phyloP scores from a whole-genome alignment of 176 grass and related monocot genomes.

The Eragrostis nindensis region DNA sequence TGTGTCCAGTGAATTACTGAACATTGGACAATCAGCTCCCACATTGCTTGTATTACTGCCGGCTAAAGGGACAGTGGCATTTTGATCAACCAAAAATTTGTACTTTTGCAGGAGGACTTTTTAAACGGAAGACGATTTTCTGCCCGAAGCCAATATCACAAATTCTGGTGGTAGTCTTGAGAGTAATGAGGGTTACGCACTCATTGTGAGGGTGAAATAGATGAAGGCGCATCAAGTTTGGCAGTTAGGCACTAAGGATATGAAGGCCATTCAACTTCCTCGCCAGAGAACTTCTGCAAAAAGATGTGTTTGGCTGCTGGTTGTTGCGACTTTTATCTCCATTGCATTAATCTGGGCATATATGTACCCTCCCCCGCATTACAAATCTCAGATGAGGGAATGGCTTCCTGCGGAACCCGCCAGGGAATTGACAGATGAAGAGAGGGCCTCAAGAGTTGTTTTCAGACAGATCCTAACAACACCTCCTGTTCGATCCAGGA shows the following conservation, averaged over 20 bases:
- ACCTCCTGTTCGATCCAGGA: slow-evolving; percentile 46
- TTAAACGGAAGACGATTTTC: not conserved
- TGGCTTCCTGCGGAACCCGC: slow-evolving; percentile 67
- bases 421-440: slow-evolving; percentile 75
- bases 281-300: slow-evolving; percentile 43
- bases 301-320: slow-evolving; percentile 55
- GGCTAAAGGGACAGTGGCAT: not conserved
- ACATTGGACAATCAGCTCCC: not conserved
- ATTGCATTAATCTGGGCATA: slow-evolving; percentile 67
- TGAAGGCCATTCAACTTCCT: slow-evolving; percentile 40
- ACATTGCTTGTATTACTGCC: not conserved
- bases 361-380: slow-evolving; percentile 67
- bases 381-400: slow-evolving; percentile 56
- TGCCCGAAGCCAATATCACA: not conserved
- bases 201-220: slow-evolving; percentile 21
- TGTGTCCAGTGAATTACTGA: not conserved
- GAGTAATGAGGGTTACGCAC: not conserved
- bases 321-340: slow-evolving; percentile 57
- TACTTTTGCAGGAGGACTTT: slow-evolving; percentile 22
- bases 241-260: slow-evolving; percentile 50
- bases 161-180: not conserved
- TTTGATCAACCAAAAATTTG: slow-evolving; percentile 16
- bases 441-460: slow-evolving; percentile 70
- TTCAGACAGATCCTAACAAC: slow-evolving; percentile 66
- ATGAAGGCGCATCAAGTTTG: slow-evolving; percentile 74